Evolutionary conservation across 768 basidiomycete species (phyloP), one percentile per base, ranked within the genome.

Genomic region (Gloeophyllum trabeum): DNA sequence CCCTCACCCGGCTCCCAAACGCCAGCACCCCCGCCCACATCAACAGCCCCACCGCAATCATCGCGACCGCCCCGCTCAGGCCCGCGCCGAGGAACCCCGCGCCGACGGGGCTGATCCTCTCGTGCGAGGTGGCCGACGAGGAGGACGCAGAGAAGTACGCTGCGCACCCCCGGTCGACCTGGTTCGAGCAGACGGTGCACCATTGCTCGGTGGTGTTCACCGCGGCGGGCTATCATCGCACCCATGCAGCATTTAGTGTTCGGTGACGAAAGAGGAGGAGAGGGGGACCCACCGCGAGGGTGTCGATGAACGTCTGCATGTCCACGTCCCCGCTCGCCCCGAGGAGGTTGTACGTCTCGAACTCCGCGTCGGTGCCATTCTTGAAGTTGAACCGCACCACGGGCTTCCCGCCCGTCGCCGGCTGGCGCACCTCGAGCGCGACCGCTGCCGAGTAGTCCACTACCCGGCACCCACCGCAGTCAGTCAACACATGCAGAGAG

Each of bases 41-140:
- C 24, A 76, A 51, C 13, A 63, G 45, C 2, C 51, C 60, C 14
- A 73, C 48, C 47, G 67, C 57, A 10, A 61, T 46, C 24, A 68
- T 48, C 32, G 57, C 57, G 7, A 73, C 62, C 4, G 59, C 67
- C 28, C 76, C 50, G 10, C 67, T 67, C 45, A 79, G 51, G 10
- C 75, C 73, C 3, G 80, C 79, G 22, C 79, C 80, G 12, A 82
- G 61, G 60, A 79, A 76, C 1, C 80, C 80, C n/a, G 80, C 79
- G 5, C 75, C 80, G 5, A 79, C 66, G 0, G 65, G 68, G 46
- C 65, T 66, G 48, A 80, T 67, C 10, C 47, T 50, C 30, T 64
- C 59, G 36, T 65, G 62, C 28, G 28, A 32, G 16, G 16, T 16
- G 10, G 10, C 10, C 16, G 53, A 24, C 61, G 46, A 21, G 25